A percentile compares a stretch with the other conserved stretches of the same genome.
phyloP scores from a whole-genome alignment of 1,139 yeast species.

The Diutina ranongensis region DNA sequence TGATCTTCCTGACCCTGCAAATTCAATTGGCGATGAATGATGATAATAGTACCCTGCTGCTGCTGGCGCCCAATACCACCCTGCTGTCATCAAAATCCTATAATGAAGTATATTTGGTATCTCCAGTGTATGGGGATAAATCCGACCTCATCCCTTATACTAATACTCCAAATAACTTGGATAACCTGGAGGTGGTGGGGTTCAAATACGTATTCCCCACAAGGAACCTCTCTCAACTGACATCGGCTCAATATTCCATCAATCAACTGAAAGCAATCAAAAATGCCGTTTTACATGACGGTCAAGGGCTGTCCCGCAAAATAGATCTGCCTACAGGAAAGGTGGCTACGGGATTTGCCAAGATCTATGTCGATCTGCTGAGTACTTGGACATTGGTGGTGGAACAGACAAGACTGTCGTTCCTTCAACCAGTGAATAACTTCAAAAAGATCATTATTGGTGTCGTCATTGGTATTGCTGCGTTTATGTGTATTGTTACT shows the following conservation, averaged over 20 bases:
- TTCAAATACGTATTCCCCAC: conserved; percentile 3
- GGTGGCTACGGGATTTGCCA: conserved; percentile 66
- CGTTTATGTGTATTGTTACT: conserved; percentile 59
- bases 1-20: conserved; percentile 47
- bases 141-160: neutral
- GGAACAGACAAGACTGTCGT: conserved; percentile 48
- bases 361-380: conserved; percentile 35
- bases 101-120: neutral
- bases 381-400: conserved; percentile 71
- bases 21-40: conserved; percentile 14
- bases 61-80: neutral
- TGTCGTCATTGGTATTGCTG: conserved; percentile 71
- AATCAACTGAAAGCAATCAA: neutral
- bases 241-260: neutral
- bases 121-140: neutral
- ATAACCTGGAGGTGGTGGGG: neutral
- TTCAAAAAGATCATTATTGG: conserved; percentile 66
- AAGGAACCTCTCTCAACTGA: neutral
- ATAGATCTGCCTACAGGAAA: conserved; percentile 19
- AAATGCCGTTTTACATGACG: neutral
- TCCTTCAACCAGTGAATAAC: conserved; percentile 51
- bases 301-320: neutral
- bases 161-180: neutral
- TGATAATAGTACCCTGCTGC: neutral
- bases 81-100: neutral